phyloP scores from a whole-genome alignment of 768 basidiomycete genomes.

The Amanita fuliginea region DNA sequence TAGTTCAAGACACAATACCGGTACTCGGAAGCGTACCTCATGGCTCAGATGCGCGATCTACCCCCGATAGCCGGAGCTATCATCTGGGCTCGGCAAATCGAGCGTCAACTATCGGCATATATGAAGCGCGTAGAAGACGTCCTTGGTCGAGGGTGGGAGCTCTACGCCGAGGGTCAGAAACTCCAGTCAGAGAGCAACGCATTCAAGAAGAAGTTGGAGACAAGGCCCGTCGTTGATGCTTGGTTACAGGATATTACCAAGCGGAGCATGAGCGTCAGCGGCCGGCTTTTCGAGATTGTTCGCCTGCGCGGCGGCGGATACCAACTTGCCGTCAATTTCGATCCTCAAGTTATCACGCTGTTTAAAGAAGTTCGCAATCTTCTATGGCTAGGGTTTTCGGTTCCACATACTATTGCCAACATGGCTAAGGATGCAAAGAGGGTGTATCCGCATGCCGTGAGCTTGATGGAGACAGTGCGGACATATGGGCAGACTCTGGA shows the following conservation, averaged over 20 bases:
- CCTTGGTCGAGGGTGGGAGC: conserved; percentile 95
- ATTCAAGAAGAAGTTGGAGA: conserved; percentile 95
- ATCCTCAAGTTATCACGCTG: conserved; percentile 94
- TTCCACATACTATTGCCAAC: conserved; percentile 89
- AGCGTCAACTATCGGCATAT: conserved; percentile 88
- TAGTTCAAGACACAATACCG: conserved; percentile 96
- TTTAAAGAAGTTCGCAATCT: conserved; percentile 98
- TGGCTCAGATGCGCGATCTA: conserved; percentile 97
- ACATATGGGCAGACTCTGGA: conserved; percentile 95
- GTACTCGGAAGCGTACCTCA: conserved; percentile 91
- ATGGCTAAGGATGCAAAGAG: conserved; percentile 98
- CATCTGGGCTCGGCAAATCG: conserved; percentile 99
- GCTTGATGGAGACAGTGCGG: conserved; percentile 97
- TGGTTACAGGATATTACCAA: conserved; percentile 95
- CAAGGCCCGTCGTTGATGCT: conserved; percentile 86
- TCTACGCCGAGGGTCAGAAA: conserved; percentile 98
- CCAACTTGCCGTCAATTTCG: conserved; percentile 94
- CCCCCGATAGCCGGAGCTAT: conserved; percentile 98
- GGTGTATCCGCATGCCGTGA: conserved; percentile 97
- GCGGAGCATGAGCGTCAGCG: conserved; percentile 85
- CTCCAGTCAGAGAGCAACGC: conserved; percentile 85
- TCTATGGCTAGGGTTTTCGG: conserved; percentile 92
- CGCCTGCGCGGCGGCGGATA: conserved; percentile 60
- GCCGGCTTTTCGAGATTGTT: conserved; percentile 88
- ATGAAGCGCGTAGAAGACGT: conserved; percentile 99